A percentile compares a stretch with the other conserved stretches of the same genome.
Evolutionary conservation across 768 basidiomycete species (phyloP).

Genomic region (Neoboletus magnificus): DNA sequence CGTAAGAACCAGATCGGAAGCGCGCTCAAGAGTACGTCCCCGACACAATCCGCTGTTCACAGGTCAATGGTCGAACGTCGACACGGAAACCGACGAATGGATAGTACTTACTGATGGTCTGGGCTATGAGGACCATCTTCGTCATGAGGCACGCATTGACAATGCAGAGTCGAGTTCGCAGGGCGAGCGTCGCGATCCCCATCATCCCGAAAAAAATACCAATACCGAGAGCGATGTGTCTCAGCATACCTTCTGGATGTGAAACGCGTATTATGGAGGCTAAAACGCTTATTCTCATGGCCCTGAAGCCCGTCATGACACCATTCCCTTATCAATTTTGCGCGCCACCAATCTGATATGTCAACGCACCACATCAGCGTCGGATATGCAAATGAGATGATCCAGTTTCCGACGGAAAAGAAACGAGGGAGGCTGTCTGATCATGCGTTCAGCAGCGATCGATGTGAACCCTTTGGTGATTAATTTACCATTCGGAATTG

Average conservation of each 20-base stretch:
- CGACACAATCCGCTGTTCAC: constrained; percentile 19
- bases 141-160: background rate
- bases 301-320: constrained; percentile 11
- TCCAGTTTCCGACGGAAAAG: constrained; percentile 8
- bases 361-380: constrained; percentile 14
- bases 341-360: background rate
- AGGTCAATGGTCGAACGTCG: background rate
- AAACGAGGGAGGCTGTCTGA: constrained; percentile 3
- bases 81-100: background rate
- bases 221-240: background rate
- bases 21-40: constrained; percentile 18
- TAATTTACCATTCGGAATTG: constrained; percentile 5
- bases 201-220: constrained; percentile 9
- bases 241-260: constrained; percentile 10
- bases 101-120: constrained; percentile 9
- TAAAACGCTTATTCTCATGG: constrained; percentile 25
- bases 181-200: constrained; percentile 1
- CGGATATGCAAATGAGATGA: constrained; percentile 18
- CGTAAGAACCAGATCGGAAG: constrained; percentile 20
- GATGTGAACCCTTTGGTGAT: no score
- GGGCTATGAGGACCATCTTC: background rate
- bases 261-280: constrained; percentile 21
- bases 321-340: background rate
- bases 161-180: constrained; percentile 10
- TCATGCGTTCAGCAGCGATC: background rate